Evolutionary conservation across 176 grass and related monocot genomes (phyloP), one percentile per base, ranked within the genome.

Genomic region (Chrysopogon serrulatus): DNA sequence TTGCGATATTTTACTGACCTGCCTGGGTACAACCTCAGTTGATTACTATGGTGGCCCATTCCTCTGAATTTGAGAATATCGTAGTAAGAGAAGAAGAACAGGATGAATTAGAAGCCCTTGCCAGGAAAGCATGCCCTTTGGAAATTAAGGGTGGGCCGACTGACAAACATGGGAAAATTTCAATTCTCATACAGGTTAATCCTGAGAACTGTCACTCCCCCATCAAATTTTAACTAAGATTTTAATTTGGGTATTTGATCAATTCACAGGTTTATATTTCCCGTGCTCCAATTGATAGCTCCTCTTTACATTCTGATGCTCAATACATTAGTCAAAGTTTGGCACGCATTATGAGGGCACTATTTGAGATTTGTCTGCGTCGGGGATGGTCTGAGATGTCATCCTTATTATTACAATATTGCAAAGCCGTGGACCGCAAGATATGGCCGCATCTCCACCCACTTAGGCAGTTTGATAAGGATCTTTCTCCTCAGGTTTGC

Each of bases 11-110:
- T 54, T 77, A 82, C 59, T 80, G 43, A 78, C 56, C 19, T 82
- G 44, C 79, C 30, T 87, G 13, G 21, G 49, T 88, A 45, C 72
- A 78, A 66, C 63, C 78, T 74, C 87, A 96, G 94, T 91, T 98
- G 76, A 95, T 98, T 75, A 95, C 88, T 65, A 98, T 98, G 96
- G 96, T 95, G 80, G 91, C 96, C 36, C 96, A 95, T 91, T 98
- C 96, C 32, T 98, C 96, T 86, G 96, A 98, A 79, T 98, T 98
- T 85, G 91, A 98, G 80, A 98, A 98, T 85, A 98, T 98, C 64
- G 87, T 87, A 63, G 82, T 98, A 80, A 92, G 96, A 90, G 96
- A 95, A 86, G 96, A 98, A 90, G 96, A 98, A 90, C 96, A 98
- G 65, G 96, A 98, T 43, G 96, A 98, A 77, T 79, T 98, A 36